Evolutionary conservation across 768 basidiomycete species (phyloP).

Genomic region (Suillus paluster): DNA sequence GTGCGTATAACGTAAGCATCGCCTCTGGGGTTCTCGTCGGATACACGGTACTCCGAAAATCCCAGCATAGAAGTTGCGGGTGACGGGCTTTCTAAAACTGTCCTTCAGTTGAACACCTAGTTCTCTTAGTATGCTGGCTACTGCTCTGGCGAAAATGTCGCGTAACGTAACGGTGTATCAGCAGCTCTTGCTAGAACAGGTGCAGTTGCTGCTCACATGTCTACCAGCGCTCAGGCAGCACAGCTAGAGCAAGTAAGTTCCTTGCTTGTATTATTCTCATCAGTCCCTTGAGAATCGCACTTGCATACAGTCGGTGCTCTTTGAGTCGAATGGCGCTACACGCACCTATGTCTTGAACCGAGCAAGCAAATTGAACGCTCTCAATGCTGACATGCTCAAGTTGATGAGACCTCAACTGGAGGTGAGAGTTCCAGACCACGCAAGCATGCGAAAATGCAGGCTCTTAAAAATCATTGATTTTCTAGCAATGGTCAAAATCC

Average conservation of each 20-base stretch:
- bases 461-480: constrained; percentile 11
- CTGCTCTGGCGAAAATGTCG: constrained; percentile 33
- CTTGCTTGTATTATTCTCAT: background rate
- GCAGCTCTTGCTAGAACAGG: constrained; percentile 34
- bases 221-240: constrained; percentile 22
- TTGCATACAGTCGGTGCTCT: constrained; percentile 56
- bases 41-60: constrained; percentile 5
- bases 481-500: constrained; percentile 75
- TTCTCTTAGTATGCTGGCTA: constrained; percentile 29
- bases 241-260: constrained; percentile 30
- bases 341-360: constrained; percentile 83
- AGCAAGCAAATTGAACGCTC: constrained; percentile 78
- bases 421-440: constrained; percentile 48
- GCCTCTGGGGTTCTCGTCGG: background rate
- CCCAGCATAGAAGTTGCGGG: background rate
- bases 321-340: constrained; percentile 65
- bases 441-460: background rate
- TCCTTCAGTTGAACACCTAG: background rate
- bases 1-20: constrained; percentile 1
- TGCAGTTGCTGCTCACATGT: constrained; percentile 41
- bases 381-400: constrained; percentile 79
- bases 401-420: constrained; percentile 74
- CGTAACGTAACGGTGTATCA: constrained; percentile 26
- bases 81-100: background rate
- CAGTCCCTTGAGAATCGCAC: constrained; percentile 1